Evolutionary conservation across 345 rosid genomes (phyloP), one percentile per base, ranked within the genome.

Genomic region (Pistacia vera): DNA sequence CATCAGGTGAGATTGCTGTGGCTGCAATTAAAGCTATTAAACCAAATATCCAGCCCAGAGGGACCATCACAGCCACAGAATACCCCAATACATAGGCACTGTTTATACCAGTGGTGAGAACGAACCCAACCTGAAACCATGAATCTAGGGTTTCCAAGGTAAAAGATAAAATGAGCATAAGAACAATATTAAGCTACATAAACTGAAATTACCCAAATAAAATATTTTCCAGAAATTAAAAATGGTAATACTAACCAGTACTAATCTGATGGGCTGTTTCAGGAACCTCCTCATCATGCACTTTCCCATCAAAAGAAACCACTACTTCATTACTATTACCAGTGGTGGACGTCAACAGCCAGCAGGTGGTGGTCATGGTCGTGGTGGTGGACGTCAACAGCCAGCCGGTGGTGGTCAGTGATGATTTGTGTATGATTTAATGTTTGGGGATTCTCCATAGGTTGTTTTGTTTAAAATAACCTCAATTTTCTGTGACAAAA

Each of bases 241-340:
- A 0, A 69, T 41, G 51, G 63, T 3, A 12, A 25, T 65, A 20
- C 79, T 16, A 70, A 92, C 97, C 97, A 76, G 78, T 89, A 82
- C 98, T 91, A 68, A 94, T 88, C 81, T 88, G 89, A 82, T 94
- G 98, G n/a, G 95, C 97, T 75, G 95, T 94, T 46, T 89, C 92
- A n/a, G 97, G 92, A 69, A 86, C 59, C 35, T 88, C 91, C 60
- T 72, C 81, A 59, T 66, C 87, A 44, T 72, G 49, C 11, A 71
- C 78, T 73, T 73, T 87, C 22, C 70, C 67, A 6, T 54, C 55
- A 65, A 60, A 1, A 55, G 79, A 25, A 63, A 48, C 70, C 56
- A 49, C 81, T 28, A 68, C 71, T 41, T 83, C 79, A 44, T 55
- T 69, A 28, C 2, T 25, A 5, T 16, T 10, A 10, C 5, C 10